Evolutionary conservation across 306 rosid genomes (phyloP), one percentile per base, ranked within the genome.

Genomic region (Argentina anserina): DNA sequence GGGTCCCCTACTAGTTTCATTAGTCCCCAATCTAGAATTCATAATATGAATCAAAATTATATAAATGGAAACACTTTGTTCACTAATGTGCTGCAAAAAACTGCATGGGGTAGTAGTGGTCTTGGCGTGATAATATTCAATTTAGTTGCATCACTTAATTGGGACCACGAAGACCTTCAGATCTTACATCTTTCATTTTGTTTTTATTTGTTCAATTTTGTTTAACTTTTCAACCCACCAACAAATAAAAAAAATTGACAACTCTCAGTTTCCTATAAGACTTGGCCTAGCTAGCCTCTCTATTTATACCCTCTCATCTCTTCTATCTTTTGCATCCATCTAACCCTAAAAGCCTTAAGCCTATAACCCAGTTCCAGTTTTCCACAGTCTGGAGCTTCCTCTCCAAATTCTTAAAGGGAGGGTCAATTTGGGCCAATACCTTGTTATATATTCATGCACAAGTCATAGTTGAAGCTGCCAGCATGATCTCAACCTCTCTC

Each of bases 401-500:
- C 41, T 61, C 42, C 25, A 59, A 7, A 29, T 7, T 58, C 64
- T 29, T 14, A 2, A 13, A 13, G 2, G 15, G 42, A 12, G 1
- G 66, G 8, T 13, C 18, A 20, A 26, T 4, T 58, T 12, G 20
- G 36, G 64, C 9, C 3, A 6, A 58, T 28, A 15, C 9, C 26
- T 58, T 14, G 36, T 13, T 17, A 61, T 17, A 28, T 82, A 77
- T 78, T 81, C 79, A 84, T 88, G 92, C 83, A 79, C 55, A 89
- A 77, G 73, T 66, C 79, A 75, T 79, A 81, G 99, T 88, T 95
- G 97, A 95, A 95, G 99, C 99, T 95, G 99, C 99, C 99, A 95
- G 99, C 99, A 90, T 95, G 99, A 95, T 95, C 99, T 95, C 85
- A 91, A 87, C 90, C 83, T 87, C 69, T 82, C 88, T 78, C 88